These are phyloP conservation scores for Amanita muscaria DNA, from an alignment of 768 basidiomycete genomes.

Conservation along the genomic window DNA sequence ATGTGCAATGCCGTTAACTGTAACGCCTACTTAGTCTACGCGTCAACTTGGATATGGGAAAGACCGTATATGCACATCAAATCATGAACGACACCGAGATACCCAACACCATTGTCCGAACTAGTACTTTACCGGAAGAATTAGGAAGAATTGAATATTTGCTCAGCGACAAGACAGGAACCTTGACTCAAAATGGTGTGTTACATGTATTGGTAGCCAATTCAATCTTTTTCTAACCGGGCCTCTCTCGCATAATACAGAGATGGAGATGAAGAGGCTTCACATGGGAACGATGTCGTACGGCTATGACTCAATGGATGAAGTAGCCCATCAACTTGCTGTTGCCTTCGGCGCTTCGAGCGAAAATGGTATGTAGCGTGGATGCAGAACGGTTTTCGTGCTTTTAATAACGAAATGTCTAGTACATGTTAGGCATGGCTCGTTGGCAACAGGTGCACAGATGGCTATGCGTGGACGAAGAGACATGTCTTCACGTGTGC, in stretches of 20 bases:
- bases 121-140: slow-evolving; percentile 96
- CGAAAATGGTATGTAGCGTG: slow-evolving; percentile 39
- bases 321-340: slow-evolving; percentile 87
- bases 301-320: slow-evolving; percentile 97
- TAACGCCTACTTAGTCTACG: slow-evolving; percentile 54
- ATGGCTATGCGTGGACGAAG: slow-evolving; percentile 81
- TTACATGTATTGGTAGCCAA: not conserved
- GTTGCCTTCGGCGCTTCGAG: slow-evolving; percentile 66
- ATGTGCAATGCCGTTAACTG: not conserved
- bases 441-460: slow-evolving; percentile 66
- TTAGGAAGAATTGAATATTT: slow-evolving; percentile 93
- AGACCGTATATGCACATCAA: slow-evolving; percentile 93
- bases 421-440: slow-evolving; percentile 42
- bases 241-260: slow-evolving; percentile 30
- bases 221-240: too few relatives aligned
- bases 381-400: not conserved
- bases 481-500: slow-evolving; percentile 91
- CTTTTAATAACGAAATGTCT: slow-evolving; percentile 2
- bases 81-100: slow-evolving; percentile 94
- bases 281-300: slow-evolving; percentile 99
- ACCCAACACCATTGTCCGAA: slow-evolving; percentile 90
- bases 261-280: slow-evolving; percentile 99
- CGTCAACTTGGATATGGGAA: slow-evolving; percentile 99
- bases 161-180: slow-evolving; percentile 96
- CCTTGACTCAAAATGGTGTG: slow-evolving; percentile 92